Base-by-base conservation (phyloP, 192 early-diverging fungal genomes). In the Pecoramyces ruminantium region DNA sequence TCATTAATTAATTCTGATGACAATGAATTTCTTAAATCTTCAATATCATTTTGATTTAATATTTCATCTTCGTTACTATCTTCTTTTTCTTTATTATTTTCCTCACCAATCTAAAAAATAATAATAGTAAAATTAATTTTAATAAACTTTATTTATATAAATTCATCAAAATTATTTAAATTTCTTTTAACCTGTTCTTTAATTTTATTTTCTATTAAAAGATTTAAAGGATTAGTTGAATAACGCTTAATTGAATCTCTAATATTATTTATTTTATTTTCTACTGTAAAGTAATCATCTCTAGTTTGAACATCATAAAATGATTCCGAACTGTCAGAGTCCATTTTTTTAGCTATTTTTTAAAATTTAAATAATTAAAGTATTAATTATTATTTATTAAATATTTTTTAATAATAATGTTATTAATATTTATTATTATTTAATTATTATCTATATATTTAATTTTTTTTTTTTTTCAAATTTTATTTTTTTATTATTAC, bases 91-190 rank as follows among this genome's bases (percentile, higher is more conserved):
- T 88, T 17, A 89, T 85, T 58, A 80, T 86, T 13, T 83, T 90
- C 29, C 86, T 92, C 30, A 38, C 86, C 27, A 90, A 89, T 14
- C 79, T 92, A 1, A 90, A n/a, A n/a, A n/a, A n/a, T n/a, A n/a
- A n/a, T n/a, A n/a, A n/a, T n/a, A n/a, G n/a, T n/a, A n/a, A n/a
- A n/a, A n/a, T n/a, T n/a, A n/a, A n/a, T n/a, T n/a, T n/a, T n/a
- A n/a, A n/a, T n/a, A n/a, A n/a, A n/a, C n/a, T n/a, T n/a, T n/a
- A n/a, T n/a, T n/a, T n/a, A n/a, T n/a, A n/a, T n/a, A n/a, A n/a
- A n/a, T n/a, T n/a, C n/a, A n/a, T n/a, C n/a, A n/a, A n/a, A n/a
- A n/a, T n/a, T n/a, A n/a, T n/a, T n/a, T 91, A 80, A 51, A 89
- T 2, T 92, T 89, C 8, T 40, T 14, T 13, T 40, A 21, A 51